These are phyloP conservation scores for Lasiodiplodia sp. DNA, from an alignment of 2,329 filamentous ascomycete genomes.

Conservation along the genomic window DNA sequence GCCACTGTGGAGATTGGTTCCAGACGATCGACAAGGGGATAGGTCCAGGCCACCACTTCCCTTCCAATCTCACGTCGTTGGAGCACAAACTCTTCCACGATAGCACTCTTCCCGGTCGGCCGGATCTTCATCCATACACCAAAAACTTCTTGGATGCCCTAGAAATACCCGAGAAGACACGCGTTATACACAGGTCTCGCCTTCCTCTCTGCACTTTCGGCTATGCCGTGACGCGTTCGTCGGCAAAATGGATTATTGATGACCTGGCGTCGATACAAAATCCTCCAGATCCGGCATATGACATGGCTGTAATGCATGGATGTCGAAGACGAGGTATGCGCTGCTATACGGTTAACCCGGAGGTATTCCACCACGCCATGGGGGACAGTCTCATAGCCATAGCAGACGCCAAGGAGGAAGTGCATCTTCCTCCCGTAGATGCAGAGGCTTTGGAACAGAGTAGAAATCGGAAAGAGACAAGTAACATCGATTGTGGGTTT, in stretches of 20 bases:
- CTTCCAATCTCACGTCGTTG: slow-evolving; percentile 41
- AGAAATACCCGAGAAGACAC: slow-evolving; percentile 46
- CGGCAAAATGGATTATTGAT: slow-evolving; percentile 41
- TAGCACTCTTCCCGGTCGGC: slow-evolving; percentile 44
- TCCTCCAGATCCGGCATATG: slow-evolving; percentile 40
- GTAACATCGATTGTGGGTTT: slow-evolving; percentile 50
- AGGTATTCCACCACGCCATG: slow-evolving; percentile 54
- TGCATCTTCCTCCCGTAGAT: slow-evolving; percentile 44
- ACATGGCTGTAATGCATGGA: slow-evolving; percentile 48
- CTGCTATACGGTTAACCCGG: slow-evolving; percentile 54
- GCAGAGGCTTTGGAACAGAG: slow-evolving; percentile 42
- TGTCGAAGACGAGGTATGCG: slow-evolving; percentile 48
- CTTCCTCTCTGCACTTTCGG: slow-evolving; percentile 54
- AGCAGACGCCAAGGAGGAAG: slow-evolving; percentile 38
- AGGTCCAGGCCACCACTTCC: slow-evolving; percentile 32
- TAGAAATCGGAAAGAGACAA: slow-evolving; percentile 43
- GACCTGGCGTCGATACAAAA: slow-evolving; percentile 42
- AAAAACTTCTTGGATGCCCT: slow-evolving; percentile 46
- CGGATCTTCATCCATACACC: slow-evolving; percentile 51
- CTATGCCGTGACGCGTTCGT: slow-evolving; percentile 46
- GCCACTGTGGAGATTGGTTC: slow-evolving; percentile 55
- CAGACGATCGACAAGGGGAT: slow-evolving; percentile 37
- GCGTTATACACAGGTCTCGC: slow-evolving; percentile 50
- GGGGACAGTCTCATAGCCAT: slow-evolving; percentile 48
- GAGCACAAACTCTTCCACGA: slow-evolving; percentile 47